Base-by-base conservation (phyloP, 108 stramenopile species). In the Cyclostephanos tholiformis region DNA sequence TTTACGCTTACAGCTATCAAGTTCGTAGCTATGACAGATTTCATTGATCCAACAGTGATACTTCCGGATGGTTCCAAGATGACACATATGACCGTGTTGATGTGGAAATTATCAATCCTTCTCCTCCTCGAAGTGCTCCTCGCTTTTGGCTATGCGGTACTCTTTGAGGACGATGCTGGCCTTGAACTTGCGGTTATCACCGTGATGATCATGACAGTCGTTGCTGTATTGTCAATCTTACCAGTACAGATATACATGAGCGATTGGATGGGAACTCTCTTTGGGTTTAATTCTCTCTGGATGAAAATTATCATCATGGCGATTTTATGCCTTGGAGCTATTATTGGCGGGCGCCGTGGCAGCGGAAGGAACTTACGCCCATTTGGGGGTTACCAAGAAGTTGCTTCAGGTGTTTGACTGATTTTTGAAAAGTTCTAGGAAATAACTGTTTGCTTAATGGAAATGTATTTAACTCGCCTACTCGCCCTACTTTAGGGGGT, bases 1-100 rank as follows among this genome's bases (percentile, higher is more conserved):
- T 29, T 66, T 12, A 63, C 41, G 4, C 19, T 38, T 30, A 51
- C 71, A 13, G 17, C 63, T 11, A 41, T 60, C 35, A 81, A 81
- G 65, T 72, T 81, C 49, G 61, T 81, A 19, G 80, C 80, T 27
- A 59, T 48, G 36, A 77, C 80, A 12, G 80, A 81, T 38, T 72
- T 76, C 63, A 66, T 81, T 26, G 63, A 72, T 65, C 75, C 80
- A 2, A 35, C 64, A 14, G 39, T 59, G 9, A 3, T 81, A 13
- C 75, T 81, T 35, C 64, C 75, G 29, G 76, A 81, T 27, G 80
- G 80, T n/a, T 72, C 72, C 10, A 53, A 77, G 29, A 81, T 81
- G 64, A 77, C 80, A 16, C 22, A 30, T 23, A 44, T 81, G 26
- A 70, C 76, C 29, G 25, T 41, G 10, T 81, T 64, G 71, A 72